These are phyloP conservation scores for Diaporthe ampelina DNA, from an alignment of 2,329 filamentous ascomycete genomes.

Conservation along the genomic window DNA sequence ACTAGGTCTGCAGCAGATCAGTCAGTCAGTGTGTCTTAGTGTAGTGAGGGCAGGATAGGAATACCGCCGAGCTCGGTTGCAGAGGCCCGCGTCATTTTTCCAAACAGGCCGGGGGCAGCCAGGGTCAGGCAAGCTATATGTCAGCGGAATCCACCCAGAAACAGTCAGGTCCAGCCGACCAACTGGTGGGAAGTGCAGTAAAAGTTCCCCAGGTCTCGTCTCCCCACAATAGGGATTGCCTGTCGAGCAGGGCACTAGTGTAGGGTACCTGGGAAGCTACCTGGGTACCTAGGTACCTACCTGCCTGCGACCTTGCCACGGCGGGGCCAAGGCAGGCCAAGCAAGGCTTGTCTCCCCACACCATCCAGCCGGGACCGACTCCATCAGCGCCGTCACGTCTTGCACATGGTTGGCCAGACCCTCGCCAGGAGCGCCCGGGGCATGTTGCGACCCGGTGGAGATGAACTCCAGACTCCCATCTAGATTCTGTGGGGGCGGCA, in stretches of 20 bases:
- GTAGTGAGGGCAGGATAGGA: slow-evolving; percentile 17
- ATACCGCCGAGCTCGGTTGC: slow-evolving; percentile 36
- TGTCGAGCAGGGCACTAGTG: no score
- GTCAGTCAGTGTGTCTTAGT: background rate
- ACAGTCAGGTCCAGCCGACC: slow-evolving; percentile 9
- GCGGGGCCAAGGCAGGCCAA: slow-evolving; percentile 20
- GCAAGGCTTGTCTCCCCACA: slow-evolving; percentile 33
- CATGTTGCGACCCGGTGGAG: slow-evolving; percentile 30
- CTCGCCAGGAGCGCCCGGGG: slow-evolving; percentile 11
- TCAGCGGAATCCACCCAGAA: slow-evolving; percentile 29
- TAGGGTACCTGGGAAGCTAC: no score
- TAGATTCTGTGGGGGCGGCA: slow-evolving; percentile 30
- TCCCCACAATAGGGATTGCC: slow-evolving; percentile 30
- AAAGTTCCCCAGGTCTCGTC: slow-evolving; percentile 26
- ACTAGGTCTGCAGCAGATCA: background rate
- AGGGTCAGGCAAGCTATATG: slow-evolving; percentile 20
- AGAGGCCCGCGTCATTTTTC: slow-evolving; percentile 17
- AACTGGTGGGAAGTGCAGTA: no score
- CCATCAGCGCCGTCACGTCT: slow-evolving; percentile 6
- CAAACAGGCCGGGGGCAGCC: slow-evolving; percentile 8
- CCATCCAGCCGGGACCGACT: slow-evolving; percentile 18
- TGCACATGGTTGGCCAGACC: slow-evolving; percentile 26
- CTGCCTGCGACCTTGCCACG: slow-evolving; percentile 31
- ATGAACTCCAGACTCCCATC: slow-evolving; percentile 12
- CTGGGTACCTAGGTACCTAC: background rate